Conservation (phyloP, 2,329 filamentous ascomycete species). For the Endocalyx cinctus region DNA sequence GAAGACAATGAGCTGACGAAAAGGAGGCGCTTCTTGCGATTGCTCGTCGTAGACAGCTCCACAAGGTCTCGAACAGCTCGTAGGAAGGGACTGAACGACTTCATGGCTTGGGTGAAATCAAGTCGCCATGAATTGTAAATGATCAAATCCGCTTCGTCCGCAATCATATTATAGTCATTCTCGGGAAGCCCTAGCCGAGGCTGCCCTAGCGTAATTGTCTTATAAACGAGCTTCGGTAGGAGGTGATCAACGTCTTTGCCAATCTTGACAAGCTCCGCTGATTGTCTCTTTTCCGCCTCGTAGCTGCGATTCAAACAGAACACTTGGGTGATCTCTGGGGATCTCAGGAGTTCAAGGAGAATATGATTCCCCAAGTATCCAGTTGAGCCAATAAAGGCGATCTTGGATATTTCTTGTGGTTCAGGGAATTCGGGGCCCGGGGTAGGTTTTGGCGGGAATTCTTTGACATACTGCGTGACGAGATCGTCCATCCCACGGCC, state of each 20-base stretch:
- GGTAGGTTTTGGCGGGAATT: too few relatives aligned
- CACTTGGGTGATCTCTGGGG: conserved; percentile 1
- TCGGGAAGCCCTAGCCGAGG: conserved; percentile 4
- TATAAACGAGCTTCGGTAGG: conserved; percentile 5
- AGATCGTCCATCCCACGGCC: conserved; percentile 3
- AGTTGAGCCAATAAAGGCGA: conserved; percentile 12
- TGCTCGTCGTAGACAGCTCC: conserved; percentile 3
- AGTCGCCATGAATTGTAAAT: conserved; percentile 16
- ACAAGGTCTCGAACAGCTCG: conserved; percentile 3
- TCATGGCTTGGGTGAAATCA: conserved; percentile 12
- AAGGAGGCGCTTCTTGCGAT: not conserved
- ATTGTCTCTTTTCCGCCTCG: conserved; percentile 2
- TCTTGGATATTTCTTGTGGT: not conserved
- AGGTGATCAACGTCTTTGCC: not conserved
- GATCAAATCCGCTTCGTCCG: conserved; percentile 8
- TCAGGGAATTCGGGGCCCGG: not conserved
- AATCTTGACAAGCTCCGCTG: not conserved
- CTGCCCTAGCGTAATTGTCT: conserved; percentile 5
- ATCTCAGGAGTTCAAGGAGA: conserved; percentile 3
- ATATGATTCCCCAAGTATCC: conserved; percentile 10
- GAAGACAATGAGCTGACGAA: conserved; percentile 1
- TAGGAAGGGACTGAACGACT: conserved; percentile 12
- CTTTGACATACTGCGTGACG: conserved; percentile 1
- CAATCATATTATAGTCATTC: conserved; percentile 2
- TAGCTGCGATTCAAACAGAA: conserved; percentile 7